Base-by-base conservation (phyloP, 305 asterid species). In the Petunia hybrid region DNA sequence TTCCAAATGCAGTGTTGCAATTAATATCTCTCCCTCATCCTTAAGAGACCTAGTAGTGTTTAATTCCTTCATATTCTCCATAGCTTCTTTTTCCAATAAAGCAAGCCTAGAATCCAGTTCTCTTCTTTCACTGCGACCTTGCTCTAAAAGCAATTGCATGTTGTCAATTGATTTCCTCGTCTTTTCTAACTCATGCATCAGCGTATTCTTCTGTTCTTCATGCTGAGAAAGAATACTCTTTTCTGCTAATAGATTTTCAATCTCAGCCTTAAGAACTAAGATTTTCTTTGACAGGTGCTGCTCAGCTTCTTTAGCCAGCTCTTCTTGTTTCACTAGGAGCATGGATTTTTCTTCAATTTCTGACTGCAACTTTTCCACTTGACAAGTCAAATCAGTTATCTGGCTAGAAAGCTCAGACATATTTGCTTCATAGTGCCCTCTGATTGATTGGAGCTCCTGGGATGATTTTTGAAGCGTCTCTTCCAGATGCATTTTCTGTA, bases 21-120 rank as follows among this genome's bases (percentile, higher is more conserved):
- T 78, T 9, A 86, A 63, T 14, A 22, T 57, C 67, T 92, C 97
- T 81, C 92, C 93, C 80, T 93, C 98, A 55, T 89, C 89, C 80
- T 83, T 41, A 71, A 86, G 80, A 83, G 62, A 69, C 73, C 86
- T 90, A 87, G 83, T 59, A 53, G 56, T 35, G 51, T 82, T 81
- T 65, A 92, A 55, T 84, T 90, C 98, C 86, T 64, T 84, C 14
- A 78, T 80, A 1, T 75, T 83, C 67, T 85, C 84, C 69, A 86
- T 90, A 57, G 89, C 91, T 69, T 89, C 93, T 66, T 68, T 82
- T 81, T 89, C 81, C 83, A 84, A 51, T 71, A 70, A 84, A 63
- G 77, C 73, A 78, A 89, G 76, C 81, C 80, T 83, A 68, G 82
- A 88, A 85, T 89, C 92, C 2, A 94, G 89, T 83, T 84, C 90